Base-by-base conservation (phyloP, 495 filamentous ascomycete genomes). In the Neurospora pannonica region DNA sequence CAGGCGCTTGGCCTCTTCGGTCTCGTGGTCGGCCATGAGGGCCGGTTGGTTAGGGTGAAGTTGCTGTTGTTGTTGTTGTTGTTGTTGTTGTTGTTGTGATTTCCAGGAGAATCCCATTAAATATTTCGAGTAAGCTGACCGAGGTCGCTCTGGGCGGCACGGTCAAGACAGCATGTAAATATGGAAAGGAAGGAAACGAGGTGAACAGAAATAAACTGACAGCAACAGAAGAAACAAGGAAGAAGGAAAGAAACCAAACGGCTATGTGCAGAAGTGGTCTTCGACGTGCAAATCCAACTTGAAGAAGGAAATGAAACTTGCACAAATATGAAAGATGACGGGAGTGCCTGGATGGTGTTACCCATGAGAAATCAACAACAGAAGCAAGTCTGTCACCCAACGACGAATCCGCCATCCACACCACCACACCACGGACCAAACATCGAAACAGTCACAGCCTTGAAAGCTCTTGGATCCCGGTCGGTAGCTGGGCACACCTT, bases 1-100 rank as follows among this genome's bases (percentile, higher is more conserved):
- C 2, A 82, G 78, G 10, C 75, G 73, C 31, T 75, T 78, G 13
- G 80, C 79, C 62, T 82, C 72, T 31, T 75, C 75, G 74, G 71
- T 70, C 42, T 77, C 79, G 74, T 36, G 60, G 36, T 78, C 79
- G 74, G 60, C 72, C 72, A 43, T 71, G 40, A 43, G 71, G 39
- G 72, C 62, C 38, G 8, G 67, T 28, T 71, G 38, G 21, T 13
- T 36, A 40, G 42, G 69, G 31, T 71, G 34, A 15, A 43, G 54
- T 19, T 67, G 54, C 2, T 67, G 54, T 19, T 34, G 54, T 34
- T 60, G 13, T 43, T 43, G 13, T 5, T 31, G 48, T 62, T 62
- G 48, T 0, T 62, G 48, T 17, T 31, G 48, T 31, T 54, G 48
- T 28, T 62, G 21, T 62, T 62, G 24, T 17, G 54, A 34, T 67